These are phyloP conservation scores for Cercospora sp. DNA, from an alignment of 2,329 filamentous ascomycete genomes.

Conservation along the genomic window DNA sequence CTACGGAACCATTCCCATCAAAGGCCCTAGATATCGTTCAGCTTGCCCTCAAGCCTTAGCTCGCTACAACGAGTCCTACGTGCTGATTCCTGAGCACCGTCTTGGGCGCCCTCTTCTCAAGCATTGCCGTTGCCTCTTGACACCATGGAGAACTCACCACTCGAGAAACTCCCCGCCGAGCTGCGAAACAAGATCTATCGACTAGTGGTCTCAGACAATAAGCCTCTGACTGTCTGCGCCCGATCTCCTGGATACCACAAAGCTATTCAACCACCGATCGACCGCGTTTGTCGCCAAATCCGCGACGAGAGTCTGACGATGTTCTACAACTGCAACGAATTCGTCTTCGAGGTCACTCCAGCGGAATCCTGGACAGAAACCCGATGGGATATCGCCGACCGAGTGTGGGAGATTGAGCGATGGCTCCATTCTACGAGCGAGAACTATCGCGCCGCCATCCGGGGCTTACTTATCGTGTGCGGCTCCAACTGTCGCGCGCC, in stretches of 20 bases:
- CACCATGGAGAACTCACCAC: not conserved
- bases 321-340: not conserved
- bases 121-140: no score
- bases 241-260: not conserved
- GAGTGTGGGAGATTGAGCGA: not conserved
- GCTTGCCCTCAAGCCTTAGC: no score
- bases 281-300: not conserved
- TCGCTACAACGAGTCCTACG: no score
- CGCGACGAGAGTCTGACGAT: not conserved
- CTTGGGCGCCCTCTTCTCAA: no score
- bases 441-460: not conserved
- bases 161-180: not conserved
- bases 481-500: no score
- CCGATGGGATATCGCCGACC: no score
- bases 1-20: not conserved
- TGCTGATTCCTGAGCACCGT: no score
- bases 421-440: not conserved
- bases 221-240: not conserved
- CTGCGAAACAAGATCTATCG: not conserved
- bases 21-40: not conserved
- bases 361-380: not conserved
- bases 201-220: not conserved
- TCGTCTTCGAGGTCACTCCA: not conserved
- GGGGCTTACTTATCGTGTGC: not conserved
- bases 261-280: not conserved